Evolutionary conservation across 1,139 yeast species (phyloP), one percentile per base, ranked within the genome.

Genomic region (Trichomonascaceae sp.): DNA sequence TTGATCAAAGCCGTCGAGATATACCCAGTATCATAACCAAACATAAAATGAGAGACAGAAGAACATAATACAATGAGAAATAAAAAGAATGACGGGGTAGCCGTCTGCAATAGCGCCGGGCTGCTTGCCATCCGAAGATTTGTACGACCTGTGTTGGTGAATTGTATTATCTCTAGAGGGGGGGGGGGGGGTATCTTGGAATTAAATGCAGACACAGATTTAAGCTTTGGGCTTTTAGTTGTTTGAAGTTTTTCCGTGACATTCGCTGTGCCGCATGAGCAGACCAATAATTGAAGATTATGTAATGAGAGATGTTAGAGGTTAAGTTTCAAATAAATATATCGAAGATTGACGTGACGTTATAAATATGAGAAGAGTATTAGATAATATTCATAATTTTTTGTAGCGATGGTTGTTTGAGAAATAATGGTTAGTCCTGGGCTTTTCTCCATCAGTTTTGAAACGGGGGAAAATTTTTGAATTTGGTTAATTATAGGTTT

Each of bases 21-120:
- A 70, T 91, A 91, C 56, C 97, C 98, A 0, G 98, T 91, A 68
- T 91, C 98, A 67, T 90, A 91, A 61, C 98, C 98, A 71, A 91
- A 91, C 89, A 91, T 83, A 70, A 90, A 88, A 4, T 97, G 98
- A 1, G 96, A 89, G 56, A 91, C 84, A 7, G 96, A 89, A 0
- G 96, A 84, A n/a, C 88, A 83, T 55, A 86, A 74, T 0, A 96
- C 88, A 52, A 91, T 72, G 39, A 82, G 71, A 41, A 90, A 73
- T 53, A 91, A 52, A 22, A 56, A 58, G 24, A 53, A 51, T 1
- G 62, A 53, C 4, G 63, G 63, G 36, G 52, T 57, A 36, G 32
- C 58, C 51, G 19, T 60, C 55, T 39, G 58, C 57, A 36, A 57
- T 19, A 38, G 52, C 52, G 30, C 45, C 45, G 10, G 27, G 50